A percentile compares a stretch with the other conserved stretches of the same genome.
phyloP scores from a whole-genome alignment of 805 yeast species.

The Myxozyma kluyveri region DNA sequence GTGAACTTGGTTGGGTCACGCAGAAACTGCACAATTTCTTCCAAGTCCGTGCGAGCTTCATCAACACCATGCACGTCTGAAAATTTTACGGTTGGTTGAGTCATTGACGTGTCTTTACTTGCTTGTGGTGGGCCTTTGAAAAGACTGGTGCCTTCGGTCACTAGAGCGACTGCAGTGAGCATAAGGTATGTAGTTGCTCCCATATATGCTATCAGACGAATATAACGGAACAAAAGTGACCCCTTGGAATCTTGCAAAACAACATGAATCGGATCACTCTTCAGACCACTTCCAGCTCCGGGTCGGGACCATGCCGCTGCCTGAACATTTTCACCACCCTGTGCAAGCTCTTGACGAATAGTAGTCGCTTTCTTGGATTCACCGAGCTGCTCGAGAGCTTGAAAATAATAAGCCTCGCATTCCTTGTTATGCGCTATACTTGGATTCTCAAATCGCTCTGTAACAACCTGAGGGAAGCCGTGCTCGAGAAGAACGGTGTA shows the following conservation, averaged over 20 bases:
- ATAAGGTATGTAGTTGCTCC: slow-evolving; percentile 78
- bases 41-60: slow-evolving; percentile 95
- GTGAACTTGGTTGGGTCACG: slow-evolving; percentile 96
- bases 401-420: slow-evolving; percentile 73
- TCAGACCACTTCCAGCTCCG: slow-evolving; percentile 48
- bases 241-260: slow-evolving; percentile 81
- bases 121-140: slow-evolving; percentile 64
- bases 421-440: slow-evolving; percentile 84
- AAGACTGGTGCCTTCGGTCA: slow-evolving; percentile 80
- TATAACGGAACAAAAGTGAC: slow-evolving; percentile 77
- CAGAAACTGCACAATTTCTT: slow-evolving; percentile 95
- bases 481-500: slow-evolving; percentile 70
- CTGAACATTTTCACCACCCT: slow-evolving; percentile 26
- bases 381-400: slow-evolving; percentile 68
- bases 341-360: slow-evolving; percentile 45
- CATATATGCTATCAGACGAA: slow-evolving; percentile 81
- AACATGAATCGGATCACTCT: slow-evolving; percentile 88
- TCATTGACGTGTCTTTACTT: slow-evolving; percentile 77
- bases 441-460: slow-evolving; percentile 89
- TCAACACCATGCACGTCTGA: slow-evolving; percentile 96
- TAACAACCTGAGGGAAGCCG: slow-evolving; percentile 93
- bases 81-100: slow-evolving; percentile 81
- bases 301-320: slow-evolving; percentile 29
- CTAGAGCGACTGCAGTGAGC: slow-evolving; percentile 70
- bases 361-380: slow-evolving; percentile 74